phyloP scores from a whole-genome alignment of 2,329 filamentous ascomycete species.

The Cryphonectria parasitica region DNA sequence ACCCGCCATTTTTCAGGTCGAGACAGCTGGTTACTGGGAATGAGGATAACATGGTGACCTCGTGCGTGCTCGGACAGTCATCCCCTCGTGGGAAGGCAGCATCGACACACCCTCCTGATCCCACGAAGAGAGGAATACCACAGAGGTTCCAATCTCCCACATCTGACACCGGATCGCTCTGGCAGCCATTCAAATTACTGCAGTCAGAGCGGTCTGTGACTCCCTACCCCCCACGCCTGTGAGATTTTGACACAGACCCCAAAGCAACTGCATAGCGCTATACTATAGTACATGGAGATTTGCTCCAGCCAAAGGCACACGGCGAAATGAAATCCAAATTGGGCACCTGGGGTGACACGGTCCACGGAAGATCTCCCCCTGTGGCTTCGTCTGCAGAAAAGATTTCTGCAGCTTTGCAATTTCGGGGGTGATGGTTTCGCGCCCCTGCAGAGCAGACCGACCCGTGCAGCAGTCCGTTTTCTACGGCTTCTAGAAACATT shows the following conservation, averaged over 20 bases:
- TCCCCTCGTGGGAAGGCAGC: constrained; percentile 13
- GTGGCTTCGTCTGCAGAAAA: not conserved
- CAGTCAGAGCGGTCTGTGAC: not conserved
- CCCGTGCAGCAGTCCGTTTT: not conserved
- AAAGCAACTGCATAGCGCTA: not conserved
- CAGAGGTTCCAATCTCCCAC: not conserved
- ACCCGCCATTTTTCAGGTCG: not conserved
- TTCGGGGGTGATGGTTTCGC: constrained; percentile 3
- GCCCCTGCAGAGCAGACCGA: constrained; percentile 11
- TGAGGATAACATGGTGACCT: not conserved
- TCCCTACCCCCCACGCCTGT: not conserved
- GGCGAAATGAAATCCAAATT: not conserved
- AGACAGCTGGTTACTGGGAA: not conserved
- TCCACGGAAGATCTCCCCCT: not conserved
- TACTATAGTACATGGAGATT: not conserved
- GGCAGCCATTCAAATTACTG: not conserved
- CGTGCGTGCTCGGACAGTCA: constrained; percentile 4
- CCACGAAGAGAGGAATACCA: not conserved
- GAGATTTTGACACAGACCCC: constrained; percentile 10
- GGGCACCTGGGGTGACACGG: not conserved
- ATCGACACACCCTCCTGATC: not conserved
- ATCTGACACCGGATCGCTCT: not conserved
- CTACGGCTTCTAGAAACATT: constrained; percentile 14
- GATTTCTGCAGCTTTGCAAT: not conserved
- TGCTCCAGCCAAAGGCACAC: constrained; percentile 5